Evolutionary conservation across 805 yeast species (phyloP).

Genomic region (Starmerella floricola): DNA sequence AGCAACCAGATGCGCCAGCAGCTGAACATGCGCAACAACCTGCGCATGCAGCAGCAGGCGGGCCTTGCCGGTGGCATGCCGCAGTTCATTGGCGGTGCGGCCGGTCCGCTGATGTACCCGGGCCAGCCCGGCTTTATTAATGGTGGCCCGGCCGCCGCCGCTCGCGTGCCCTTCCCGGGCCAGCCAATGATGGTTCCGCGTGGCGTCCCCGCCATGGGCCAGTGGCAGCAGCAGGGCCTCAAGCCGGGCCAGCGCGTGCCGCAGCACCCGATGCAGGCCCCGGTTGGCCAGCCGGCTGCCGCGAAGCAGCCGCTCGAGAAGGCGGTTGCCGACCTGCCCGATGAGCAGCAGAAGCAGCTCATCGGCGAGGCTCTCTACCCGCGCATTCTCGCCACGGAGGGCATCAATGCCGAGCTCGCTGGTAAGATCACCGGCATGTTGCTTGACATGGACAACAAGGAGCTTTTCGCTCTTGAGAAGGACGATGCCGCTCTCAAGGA

Average conservation of each 20-base stretch:
- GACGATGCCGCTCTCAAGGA: conserved; percentile 80
- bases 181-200: conserved; percentile 29
- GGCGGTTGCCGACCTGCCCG: conserved; percentile 48
- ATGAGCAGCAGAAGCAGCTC: conserved; percentile 90
- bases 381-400: conserved; percentile 73
- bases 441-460: conserved; percentile 85
- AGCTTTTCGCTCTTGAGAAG: conserved; percentile 76
- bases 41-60: conserved; percentile 95
- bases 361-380: conserved; percentile 96
- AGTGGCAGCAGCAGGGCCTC: conserved; percentile 25
- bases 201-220: conserved; percentile 31
- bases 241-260: conserved; percentile 29
- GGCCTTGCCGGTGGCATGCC: conserved; percentile 69
- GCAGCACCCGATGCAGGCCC: conserved; percentile 33
- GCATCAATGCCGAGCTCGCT: conserved; percentile 89
- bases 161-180: conserved; percentile 44
- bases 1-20: conserved; percentile 95
- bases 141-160: conserved; percentile 37
- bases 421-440: conserved; percentile 99
- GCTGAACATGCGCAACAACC: conserved; percentile 94
- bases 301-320: conserved; percentile 41
- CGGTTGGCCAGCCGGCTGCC: conserved; percentile 25
- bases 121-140: conserved; percentile 71
- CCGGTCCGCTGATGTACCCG: conserved; percentile 30
- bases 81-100: conserved; percentile 51